A percentile compares a stretch with the other conserved stretches of the same genome.
Conservation (phyloP, 306 rosid genomes). For the Comarum palustre region DNA sequence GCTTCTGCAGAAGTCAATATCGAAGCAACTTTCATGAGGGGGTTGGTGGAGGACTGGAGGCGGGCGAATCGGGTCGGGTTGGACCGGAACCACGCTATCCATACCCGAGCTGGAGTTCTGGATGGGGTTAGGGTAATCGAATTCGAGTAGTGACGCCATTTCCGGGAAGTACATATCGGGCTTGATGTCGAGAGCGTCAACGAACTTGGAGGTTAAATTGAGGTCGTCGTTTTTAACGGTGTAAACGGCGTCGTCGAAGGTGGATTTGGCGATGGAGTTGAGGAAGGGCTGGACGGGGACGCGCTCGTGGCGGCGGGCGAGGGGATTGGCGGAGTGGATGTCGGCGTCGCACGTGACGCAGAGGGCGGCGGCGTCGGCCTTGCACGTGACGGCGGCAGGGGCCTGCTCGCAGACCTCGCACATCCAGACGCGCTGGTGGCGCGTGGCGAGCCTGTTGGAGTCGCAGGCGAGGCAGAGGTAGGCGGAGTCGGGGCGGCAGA, state of each 20-base stretch:
- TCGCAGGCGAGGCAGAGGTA: conserved; percentile 83
- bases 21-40: conserved; percentile 40
- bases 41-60: conserved; percentile 23
- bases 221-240: conserved; percentile 28
- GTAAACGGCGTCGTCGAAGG: conserved; percentile 32
- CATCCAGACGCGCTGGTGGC: conserved; percentile 91
- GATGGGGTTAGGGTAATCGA: conserved; percentile 57
- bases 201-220: conserved; percentile 40
- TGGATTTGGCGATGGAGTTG: conserved; percentile 50
- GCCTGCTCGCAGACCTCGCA: conserved; percentile 97
- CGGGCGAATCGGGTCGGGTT: conserved; percentile 36
- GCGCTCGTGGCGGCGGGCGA: conserved; percentile 89
- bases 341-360: conserved; percentile 88
- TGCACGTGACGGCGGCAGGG: conserved; percentile 87
- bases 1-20: conserved; percentile 73
- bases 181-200: conserved; percentile 53
- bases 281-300: conserved; percentile 80
- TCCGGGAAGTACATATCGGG: conserved; percentile 56
- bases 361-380: conserved; percentile 92
- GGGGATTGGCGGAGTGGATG: conserved; percentile 89
- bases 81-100: conserved; percentile 91
- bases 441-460: conserved; percentile 52
- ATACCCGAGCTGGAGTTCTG: conserved; percentile 29
- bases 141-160: conserved; percentile 72
- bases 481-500: conserved; percentile 69